These are phyloP conservation scores for Metarhizium album DNA, from an alignment of 2,329 filamentous ascomycete genomes.

Conservation along the genomic window DNA sequence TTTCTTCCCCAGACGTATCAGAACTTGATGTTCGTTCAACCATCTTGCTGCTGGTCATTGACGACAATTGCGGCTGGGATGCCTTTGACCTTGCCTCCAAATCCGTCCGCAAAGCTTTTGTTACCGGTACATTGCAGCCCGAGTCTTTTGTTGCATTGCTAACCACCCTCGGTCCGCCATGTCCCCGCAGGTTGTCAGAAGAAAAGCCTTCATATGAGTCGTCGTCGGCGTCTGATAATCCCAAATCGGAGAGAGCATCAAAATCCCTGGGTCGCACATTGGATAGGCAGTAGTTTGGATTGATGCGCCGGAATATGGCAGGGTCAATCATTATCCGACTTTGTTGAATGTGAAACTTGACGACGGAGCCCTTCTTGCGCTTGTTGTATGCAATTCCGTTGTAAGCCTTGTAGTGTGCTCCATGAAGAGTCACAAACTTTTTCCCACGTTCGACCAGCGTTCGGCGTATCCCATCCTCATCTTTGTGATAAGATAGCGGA, in stretches of 20 bases:
- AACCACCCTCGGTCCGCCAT: constrained; percentile 18
- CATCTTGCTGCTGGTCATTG: constrained; percentile 14
- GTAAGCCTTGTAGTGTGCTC: constrained; percentile 73
- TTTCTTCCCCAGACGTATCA: constrained; percentile 2
- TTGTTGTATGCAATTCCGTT: constrained; percentile 80
- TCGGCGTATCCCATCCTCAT: constrained; percentile 51
- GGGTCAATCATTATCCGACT: constrained; percentile 84
- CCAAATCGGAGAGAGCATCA: constrained; percentile 43
- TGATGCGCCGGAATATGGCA: constrained; percentile 69
- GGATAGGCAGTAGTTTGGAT: constrained; percentile 75
- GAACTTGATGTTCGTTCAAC: neutral
- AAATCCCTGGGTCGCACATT: constrained; percentile 62
- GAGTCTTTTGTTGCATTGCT: neutral
- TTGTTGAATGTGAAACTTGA: constrained; percentile 78
- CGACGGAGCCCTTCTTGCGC: constrained; percentile 50
- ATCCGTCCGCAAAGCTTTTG: constrained; percentile 20
- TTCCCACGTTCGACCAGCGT: constrained; percentile 71
- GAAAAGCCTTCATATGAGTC: constrained; percentile 19
- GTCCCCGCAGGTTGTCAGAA: constrained; percentile 30
- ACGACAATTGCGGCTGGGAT: constrained; percentile 47
- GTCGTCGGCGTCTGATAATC: constrained; percentile 32
- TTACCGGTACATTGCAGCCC: constrained; percentile 15
- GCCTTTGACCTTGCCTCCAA: constrained; percentile 19
- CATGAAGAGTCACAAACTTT: constrained; percentile 71
- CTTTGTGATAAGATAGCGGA: constrained; percentile 69